These are phyloP conservation scores for Puccinia horiana DNA, from an alignment of 1,284 basidiomycete species.

Conservation along the genomic window DNA sequence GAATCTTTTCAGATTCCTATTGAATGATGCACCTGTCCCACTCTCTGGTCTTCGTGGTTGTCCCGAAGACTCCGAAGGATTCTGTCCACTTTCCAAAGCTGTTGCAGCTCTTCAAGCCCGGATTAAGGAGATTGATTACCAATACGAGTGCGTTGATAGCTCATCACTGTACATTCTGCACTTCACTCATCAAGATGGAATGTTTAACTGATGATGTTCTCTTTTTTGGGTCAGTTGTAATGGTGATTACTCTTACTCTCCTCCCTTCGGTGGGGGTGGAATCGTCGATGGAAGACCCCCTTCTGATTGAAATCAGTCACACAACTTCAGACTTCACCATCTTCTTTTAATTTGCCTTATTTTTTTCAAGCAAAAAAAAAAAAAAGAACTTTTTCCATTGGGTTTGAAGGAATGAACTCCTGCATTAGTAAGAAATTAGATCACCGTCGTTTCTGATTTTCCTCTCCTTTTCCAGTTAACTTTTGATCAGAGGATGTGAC, in stretches of 20 bases:
- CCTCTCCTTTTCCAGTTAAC: too few relatives aligned
- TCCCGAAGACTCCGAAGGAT: conserved; percentile 24
- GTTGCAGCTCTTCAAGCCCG: conserved; percentile 23
- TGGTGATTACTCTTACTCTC: conserved; percentile 17
- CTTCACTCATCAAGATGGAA: background rate
- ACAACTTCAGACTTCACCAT: background rate
- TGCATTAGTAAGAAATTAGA: too few relatives aligned
- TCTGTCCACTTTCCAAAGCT: conserved; percentile 32
- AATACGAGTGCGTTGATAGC: conserved; percentile 27
- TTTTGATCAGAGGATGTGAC: too few relatives aligned
- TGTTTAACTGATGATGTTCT: background rate
- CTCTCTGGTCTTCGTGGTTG: conserved; percentile 39
- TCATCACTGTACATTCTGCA: conserved; percentile 47
- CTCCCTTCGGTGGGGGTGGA: conserved; percentile 43
- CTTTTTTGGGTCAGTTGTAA: conserved; percentile 24
- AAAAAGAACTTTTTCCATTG: too few relatives aligned
- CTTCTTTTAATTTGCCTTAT: background rate
- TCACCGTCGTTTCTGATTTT: too few relatives aligned
- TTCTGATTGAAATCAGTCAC: background rate
- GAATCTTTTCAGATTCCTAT: conserved; percentile 24
- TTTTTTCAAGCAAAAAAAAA: too few relatives aligned
- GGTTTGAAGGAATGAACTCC: too few relatives aligned
- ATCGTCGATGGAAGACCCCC: conserved; percentile 48
- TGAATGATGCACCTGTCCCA: conserved; percentile 47
- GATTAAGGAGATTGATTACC: conserved; percentile 45